Base-by-base conservation (phyloP, 2,329 filamentous ascomycete genomes). In the Plenodomus lindquistii region DNA sequence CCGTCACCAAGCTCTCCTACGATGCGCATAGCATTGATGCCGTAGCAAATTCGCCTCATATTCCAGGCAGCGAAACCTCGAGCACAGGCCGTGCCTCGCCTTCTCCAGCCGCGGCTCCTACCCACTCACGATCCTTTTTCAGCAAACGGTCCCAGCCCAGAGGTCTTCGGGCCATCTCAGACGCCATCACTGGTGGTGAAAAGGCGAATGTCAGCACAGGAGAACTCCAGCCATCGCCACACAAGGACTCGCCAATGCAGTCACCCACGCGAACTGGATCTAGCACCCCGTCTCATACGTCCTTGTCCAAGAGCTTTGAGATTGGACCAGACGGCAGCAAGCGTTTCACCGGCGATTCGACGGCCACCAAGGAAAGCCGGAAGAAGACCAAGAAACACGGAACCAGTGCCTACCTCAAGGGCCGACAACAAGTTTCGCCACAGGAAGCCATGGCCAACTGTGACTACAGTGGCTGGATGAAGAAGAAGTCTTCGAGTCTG, bases 391-490 rank as follows among this genome's bases (percentile, higher is more conserved):
- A 85, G 42, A 99, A 99, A 77, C 95, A 97, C 70, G 87, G 91
- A 48, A 99, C 94, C 0, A 97, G 92, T 65, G 94, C 94, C 1
- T 99, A 97, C 73, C 89, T 86, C 16, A 87, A 89, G 22, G 94
- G 94, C 0, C 76, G 97, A 35, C 82, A 89, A 60, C 91, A 92
- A 72, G 88, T 93, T 51, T 77, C 83, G 0, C 94, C 94, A 0
- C 80, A 85, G 46, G 90, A 96, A 67, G 91, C 93, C 52, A 94
- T 96, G 73, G 77, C 85, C 53, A 85, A 85, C 52, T 93, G 91
- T 46, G 93, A 99, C 67, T 97, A 96, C 71, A 93, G 87, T 64
- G 94, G 94, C 1, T 99, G 94, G 94, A 99, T 99, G 94, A 97
- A 94, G 79, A 99, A 99, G 81, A 92, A 95, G 74, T 96, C 91